Percentiles rank a stretch among this genome's conserved stretches.
phyloP scores from a whole-genome alignment of 2,329 filamentous ascomycete species.

The Sclerotinia sclerotiorum region DNA sequence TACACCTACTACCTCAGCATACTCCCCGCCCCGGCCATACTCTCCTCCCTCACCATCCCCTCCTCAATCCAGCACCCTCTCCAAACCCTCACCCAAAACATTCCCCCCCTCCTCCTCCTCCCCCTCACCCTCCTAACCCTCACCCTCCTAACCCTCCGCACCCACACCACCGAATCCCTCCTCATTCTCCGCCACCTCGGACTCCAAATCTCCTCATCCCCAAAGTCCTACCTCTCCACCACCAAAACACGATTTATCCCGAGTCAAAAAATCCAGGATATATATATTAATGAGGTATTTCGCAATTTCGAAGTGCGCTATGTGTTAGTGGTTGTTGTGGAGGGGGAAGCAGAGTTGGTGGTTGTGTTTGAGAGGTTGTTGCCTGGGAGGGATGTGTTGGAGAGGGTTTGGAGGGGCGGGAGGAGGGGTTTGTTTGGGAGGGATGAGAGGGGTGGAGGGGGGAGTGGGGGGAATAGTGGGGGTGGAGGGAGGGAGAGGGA shows the following conservation, averaged over 20 bases:
- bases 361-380: constrained; percentile 90
- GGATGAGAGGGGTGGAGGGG: constrained; percentile 42
- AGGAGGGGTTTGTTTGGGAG: constrained; percentile 78
- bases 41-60: constrained; percentile 34
- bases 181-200: constrained; percentile 86
- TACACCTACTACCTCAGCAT: constrained; percentile 49
- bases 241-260: constrained; percentile 77
- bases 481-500: constrained; percentile 7
- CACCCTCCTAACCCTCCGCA: constrained; percentile 48
- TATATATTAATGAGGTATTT: constrained; percentile 94
- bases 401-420: constrained; percentile 86
- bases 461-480: constrained; percentile 26
- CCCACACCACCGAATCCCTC: constrained; percentile 73
- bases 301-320: constrained; percentile 86
- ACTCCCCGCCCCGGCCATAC: constrained; percentile 27
- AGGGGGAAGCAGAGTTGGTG: constrained; percentile 82
- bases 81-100: constrained; percentile 38
- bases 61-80: constrained; percentile 37
- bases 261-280: constrained; percentile 86
- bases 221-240: constrained; percentile 63
- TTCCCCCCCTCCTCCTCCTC: constrained; percentile 46
- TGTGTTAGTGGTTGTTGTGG: constrained; percentile 86
- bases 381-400: constrained; percentile 71
- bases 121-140: constrained; percentile 43
- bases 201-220: constrained; percentile 79